Percentiles rank a stretch among this genome's conserved stretches.
Conservation (phyloP, 2,329 filamentous ascomycete species). For the Aspergillus terreus region DNA sequence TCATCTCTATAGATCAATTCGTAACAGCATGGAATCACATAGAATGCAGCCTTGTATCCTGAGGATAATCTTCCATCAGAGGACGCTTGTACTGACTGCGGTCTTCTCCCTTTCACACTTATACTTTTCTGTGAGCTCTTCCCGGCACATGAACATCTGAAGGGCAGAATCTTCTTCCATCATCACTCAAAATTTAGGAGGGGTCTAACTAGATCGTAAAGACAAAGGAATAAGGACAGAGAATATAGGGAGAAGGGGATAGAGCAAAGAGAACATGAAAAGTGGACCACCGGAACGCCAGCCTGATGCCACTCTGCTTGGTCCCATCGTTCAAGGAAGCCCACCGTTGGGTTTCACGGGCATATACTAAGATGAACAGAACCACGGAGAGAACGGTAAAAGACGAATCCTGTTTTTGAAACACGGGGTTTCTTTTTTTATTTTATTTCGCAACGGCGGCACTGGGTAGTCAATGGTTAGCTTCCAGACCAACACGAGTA, state of each 20-base stretch:
- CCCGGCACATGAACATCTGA: background rate
- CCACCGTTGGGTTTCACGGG: slow-evolving; percentile 14
- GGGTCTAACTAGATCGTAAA: slow-evolving; percentile 8
- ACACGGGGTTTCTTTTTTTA: slow-evolving; percentile 1
- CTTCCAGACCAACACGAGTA: background rate
- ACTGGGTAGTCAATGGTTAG: slow-evolving; percentile 22
- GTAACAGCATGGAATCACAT: slow-evolving; percentile 35
- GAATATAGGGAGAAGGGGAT: slow-evolving; percentile 17
- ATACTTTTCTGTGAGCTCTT: background rate
- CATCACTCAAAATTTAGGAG: slow-evolving; percentile 1
- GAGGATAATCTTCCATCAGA: too few relatives aligned
- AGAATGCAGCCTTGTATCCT: slow-evolving; percentile 15
- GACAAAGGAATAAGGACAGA: slow-evolving; percentile 15
- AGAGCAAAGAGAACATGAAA: slow-evolving; percentile 20
- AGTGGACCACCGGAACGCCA: slow-evolving; percentile 39
- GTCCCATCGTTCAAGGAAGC: slow-evolving; percentile 30
- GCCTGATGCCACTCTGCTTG: slow-evolving; percentile 40
- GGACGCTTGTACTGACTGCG: too few relatives aligned
- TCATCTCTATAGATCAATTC: slow-evolving; percentile 40
- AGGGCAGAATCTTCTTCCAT: background rate
- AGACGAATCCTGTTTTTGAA: slow-evolving; percentile 22
- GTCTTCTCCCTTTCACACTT: background rate
- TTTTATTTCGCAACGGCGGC: slow-evolving; percentile 50
- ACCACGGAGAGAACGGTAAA: slow-evolving; percentile 29
- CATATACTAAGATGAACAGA: slow-evolving; percentile 33